Evolutionary conservation across 2,329 filamentous ascomycete species (phyloP), one percentile per base, ranked within the genome.

Genomic region (Colletotrichum salicis): DNA sequence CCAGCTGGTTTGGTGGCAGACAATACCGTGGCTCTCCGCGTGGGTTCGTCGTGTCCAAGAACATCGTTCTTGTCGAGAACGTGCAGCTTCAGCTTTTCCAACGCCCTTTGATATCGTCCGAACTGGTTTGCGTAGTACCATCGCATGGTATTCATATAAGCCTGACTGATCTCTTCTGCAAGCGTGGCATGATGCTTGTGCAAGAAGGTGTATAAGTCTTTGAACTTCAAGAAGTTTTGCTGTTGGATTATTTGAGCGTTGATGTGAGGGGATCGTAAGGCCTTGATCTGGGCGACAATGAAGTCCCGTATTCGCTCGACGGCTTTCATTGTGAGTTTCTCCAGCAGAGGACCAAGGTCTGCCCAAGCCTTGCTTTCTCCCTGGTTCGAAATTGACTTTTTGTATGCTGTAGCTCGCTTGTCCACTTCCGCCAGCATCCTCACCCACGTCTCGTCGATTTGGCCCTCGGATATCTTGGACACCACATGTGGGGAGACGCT

Each of bases 41-140:
- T 87, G 13, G 86, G 86, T 65, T 95, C 90, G 71, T 98, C 95
- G 72, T 94, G 90, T 15, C 93, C 95, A 4, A 99, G 85, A 0
- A 94, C 88, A 78, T 98, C 95, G 75, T 92, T 91, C 78, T 92
- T 95, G 78, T 98, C 96, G 70, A 97, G 86, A 5, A 87, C 82
- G 78, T 98, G 95, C 3, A 98, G 82, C 78, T 93, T 96, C 72
- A 99, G 87, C 80, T 94, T 97, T 67, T 93, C 92, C 6, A 99
- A 86, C 0, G 96, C 92, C 76, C 92, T 91, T 74, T 93, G 91
- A 80, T 99, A 99, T 41, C 96, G 91, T 4, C 90, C 91, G 79
- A 99, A 99, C 80, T 98, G 94, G 75, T 93, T 96, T 64, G 93
- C 84, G 79, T 98, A 98, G 79, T 99, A 99, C 96, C 96, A 99